Conservation (phyloP, 2,329 filamentous ascomycete genomes). For the Beauveria pseudobassiana region DNA sequence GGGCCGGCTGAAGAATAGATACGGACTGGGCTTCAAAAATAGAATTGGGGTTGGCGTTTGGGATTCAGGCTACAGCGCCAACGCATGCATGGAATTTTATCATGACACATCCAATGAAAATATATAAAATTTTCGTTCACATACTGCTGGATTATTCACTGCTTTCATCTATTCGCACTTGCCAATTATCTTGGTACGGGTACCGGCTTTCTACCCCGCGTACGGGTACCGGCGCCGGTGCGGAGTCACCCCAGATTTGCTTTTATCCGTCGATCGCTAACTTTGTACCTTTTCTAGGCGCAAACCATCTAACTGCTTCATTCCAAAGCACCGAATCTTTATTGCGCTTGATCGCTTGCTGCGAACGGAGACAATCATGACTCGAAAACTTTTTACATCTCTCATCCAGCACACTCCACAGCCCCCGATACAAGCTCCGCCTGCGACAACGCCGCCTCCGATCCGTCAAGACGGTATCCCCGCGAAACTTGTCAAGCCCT, state of each 20-base stretch:
- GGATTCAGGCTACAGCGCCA: not conserved
- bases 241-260: not conserved
- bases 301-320: not conserved
- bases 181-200: not conserved
- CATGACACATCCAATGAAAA: not conserved
- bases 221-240: constrained; percentile 3
- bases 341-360: not conserved
- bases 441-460: not conserved
- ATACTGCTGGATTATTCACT: not conserved
- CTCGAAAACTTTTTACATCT: not conserved
- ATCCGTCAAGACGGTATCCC: not conserved
- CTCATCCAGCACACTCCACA: not conserved
- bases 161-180: no score
- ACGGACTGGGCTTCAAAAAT: not conserved
- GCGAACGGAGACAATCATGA: not conserved
- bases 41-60: not conserved
- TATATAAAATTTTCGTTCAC: no score
- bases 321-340: not conserved
- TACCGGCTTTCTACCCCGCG: constrained; percentile 1
- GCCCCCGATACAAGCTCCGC: not conserved
- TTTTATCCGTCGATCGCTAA: not conserved
- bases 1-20: constrained; percentile 1
- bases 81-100: not conserved
- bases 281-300: not conserved
- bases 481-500: constrained; percentile 25